Evolutionary conservation across 2,329 filamentous ascomycete species (phyloP).

Genomic region (Fragosphaeria purpurea): DNA sequence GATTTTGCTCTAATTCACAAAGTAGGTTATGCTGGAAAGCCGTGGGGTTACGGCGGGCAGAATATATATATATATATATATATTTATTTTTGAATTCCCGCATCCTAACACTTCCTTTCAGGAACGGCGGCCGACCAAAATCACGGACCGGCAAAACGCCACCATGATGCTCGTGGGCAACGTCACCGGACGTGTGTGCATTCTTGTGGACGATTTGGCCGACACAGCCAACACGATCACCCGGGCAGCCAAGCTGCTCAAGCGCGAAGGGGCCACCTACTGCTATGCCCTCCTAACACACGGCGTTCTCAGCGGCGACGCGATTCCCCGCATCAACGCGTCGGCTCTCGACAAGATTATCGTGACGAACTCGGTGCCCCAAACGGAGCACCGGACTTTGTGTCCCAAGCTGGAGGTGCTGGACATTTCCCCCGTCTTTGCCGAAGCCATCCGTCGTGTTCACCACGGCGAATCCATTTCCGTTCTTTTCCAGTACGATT

Average conservation of each 20-base stretch:
- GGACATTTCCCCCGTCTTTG: constrained; percentile 84
- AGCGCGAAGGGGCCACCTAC: constrained; percentile 84
- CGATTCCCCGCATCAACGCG: constrained; percentile 86
- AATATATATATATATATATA: no score
- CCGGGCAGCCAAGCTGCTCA: constrained; percentile 88
- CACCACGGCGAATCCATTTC: constrained; percentile 98
- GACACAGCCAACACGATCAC: constrained; percentile 98
- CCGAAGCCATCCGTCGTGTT: constrained; percentile 88
- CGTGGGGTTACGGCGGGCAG: background rate
- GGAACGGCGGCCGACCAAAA: constrained; percentile 54
- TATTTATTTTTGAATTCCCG: background rate
- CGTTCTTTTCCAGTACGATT: constrained; percentile 82
- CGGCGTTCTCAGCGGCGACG: constrained; percentile 89
- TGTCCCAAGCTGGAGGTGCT: constrained; percentile 88
- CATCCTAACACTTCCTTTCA: constrained; percentile 1
- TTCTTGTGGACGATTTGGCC: constrained; percentile 86
- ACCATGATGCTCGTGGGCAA: constrained; percentile 79
- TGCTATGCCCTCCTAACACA: constrained; percentile 93
- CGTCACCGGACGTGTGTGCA: constrained; percentile 61
- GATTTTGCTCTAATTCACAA: constrained; percentile 98
- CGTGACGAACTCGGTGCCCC: constrained; percentile 91
- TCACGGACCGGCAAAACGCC: constrained; percentile 65
- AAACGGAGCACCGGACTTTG: constrained; percentile 64
- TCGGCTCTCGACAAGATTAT: constrained; percentile 88
- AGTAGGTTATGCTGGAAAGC: constrained; percentile 36